A percentile compares a stretch with the other conserved stretches of the same genome.
Conservation (phyloP, 2,329 filamentous ascomycete species). For the Fusarium algeriense region DNA sequence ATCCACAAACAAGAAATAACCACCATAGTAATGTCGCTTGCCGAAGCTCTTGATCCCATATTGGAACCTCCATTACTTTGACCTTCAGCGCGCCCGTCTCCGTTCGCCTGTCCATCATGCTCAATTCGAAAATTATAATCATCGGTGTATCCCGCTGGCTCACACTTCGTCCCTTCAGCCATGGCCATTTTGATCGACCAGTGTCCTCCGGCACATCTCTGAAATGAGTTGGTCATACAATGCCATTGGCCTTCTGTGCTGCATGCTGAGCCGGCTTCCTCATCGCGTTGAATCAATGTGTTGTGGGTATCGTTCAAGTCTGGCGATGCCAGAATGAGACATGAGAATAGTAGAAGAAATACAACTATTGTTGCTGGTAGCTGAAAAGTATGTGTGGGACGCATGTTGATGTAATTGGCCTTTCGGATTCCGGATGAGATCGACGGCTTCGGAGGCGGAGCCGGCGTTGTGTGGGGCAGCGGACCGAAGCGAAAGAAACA, state of each 20-base stretch:
- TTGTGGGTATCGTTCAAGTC: neutral
- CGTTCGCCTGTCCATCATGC: constrained; percentile 38
- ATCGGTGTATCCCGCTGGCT: constrained; percentile 57
- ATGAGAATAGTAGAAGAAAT: constrained; percentile 23
- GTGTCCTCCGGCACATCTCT: constrained; percentile 61
- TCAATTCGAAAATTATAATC: constrained; percentile 54
- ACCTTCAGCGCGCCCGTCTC: constrained; percentile 2
- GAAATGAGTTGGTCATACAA: constrained; percentile 63
- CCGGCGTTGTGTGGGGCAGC: constrained; percentile 33
- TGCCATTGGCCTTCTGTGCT: constrained; percentile 66
- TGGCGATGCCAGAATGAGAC: constrained; percentile 20
- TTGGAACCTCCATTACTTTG: constrained; percentile 24
- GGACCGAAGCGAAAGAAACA: neutral
- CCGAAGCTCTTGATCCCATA: neutral
- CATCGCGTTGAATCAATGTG: constrained; percentile 37
- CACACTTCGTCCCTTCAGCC: constrained; percentile 61
- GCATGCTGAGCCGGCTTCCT: constrained; percentile 56
- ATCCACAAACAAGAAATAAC: constrained; percentile 18
- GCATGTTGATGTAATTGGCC: constrained; percentile 27
- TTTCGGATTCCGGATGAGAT: constrained; percentile 14
- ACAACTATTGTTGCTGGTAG: constrained; percentile 7
- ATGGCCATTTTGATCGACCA: constrained; percentile 61
- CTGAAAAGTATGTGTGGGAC: neutral
- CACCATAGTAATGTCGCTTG: neutral
- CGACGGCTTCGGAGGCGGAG: constrained; percentile 26